Base-by-base conservation (phyloP, 1,284 basidiomycete species). In the Malassezia nana region DNA sequence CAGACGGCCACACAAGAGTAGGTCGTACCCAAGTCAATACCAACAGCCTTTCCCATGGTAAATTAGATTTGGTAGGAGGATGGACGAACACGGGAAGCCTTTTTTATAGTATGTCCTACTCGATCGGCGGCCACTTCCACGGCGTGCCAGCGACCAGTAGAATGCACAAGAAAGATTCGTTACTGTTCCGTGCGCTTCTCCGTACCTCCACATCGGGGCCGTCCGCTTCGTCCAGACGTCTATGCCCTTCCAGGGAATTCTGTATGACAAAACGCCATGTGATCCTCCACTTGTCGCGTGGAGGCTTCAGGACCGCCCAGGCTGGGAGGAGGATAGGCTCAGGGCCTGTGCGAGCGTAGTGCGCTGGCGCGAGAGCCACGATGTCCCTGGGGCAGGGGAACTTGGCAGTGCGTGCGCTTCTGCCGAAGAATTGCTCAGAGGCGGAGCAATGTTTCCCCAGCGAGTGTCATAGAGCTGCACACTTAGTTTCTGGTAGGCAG, bases 1-100 rank as follows among this genome's bases (percentile, higher is more conserved):
- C 90, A 95, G 64, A 94, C 89, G 81, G 86, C 90, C 45, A 64
- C 64, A 61, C 66, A 57, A 16, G 84, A 85, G 76, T 78, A 78
- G 63, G 78, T 79, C 28, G 87, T 90, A 72, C 88, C 88, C 69
- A 87, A 80, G 80, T 88, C 86, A 75, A 92, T 91, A 78, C 89
- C 89, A 76, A 91, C 83, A 66, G 88, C 89, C 83, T 90, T 91
- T 50, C 58, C 62, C 72, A 66, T 66, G 39, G 40, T 67, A 29
- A 16, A 31, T n/a, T 41, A 32, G 38, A 22, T 41, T 24, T 15
- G 24, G 26, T 33, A 40, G 49, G 28, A 20, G 31, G 22, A 15
- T 3, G 31, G n/a, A 15, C 6, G 5, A 1, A 12, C 10, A 30
- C 31, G 29, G 30, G 26, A 18, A 15, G 22, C 32, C 32, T 22